A percentile compares a stretch with the other conserved stretches of the same genome.
Conservation (phyloP, 306 rosid genomes). For the Dalbergia cultrata region DNA sequence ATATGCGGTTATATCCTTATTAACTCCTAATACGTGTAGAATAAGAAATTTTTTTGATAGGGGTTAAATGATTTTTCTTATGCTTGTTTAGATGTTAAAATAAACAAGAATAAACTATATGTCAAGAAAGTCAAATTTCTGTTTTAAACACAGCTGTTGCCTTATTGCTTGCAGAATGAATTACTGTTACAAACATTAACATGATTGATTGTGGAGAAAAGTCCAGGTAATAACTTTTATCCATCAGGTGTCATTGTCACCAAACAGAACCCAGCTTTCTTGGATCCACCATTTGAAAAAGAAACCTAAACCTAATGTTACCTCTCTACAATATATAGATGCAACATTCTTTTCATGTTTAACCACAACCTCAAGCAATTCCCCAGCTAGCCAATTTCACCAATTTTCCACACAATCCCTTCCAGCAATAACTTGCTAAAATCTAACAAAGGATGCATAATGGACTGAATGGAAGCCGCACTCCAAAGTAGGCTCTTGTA, state of each 20-base stretch:
- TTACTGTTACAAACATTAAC: not conserved
- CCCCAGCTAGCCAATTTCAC: not conserved
- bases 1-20: too few relatives aligned
- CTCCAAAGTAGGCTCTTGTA: too few relatives aligned
- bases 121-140: not conserved
- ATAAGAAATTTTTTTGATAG: too few relatives aligned
- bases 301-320: not conserved
- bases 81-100: too few relatives aligned
- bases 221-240: not conserved
- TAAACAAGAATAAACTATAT: too few relatives aligned
- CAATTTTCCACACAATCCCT: conserved; percentile 6
- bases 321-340: conserved; percentile 9
- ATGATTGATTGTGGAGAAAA: conserved; percentile 8
- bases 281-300: conserved; percentile 34
- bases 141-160: not conserved
- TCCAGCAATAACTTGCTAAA: not conserved
- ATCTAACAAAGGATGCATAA: not conserved
- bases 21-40: too few relatives aligned
- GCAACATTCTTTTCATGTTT: conserved; percentile 26
- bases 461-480: conserved; percentile 5
- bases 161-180: not conserved
- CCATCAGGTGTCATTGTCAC: conserved; percentile 36
- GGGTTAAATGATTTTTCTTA: too few relatives aligned
- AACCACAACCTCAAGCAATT: conserved; percentile 41
- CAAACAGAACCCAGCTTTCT: conserved; percentile 35